Evolutionary conservation across 1,284 basidiomycete genomes (phyloP).

Genomic region (Sporisorium exsertum): DNA sequence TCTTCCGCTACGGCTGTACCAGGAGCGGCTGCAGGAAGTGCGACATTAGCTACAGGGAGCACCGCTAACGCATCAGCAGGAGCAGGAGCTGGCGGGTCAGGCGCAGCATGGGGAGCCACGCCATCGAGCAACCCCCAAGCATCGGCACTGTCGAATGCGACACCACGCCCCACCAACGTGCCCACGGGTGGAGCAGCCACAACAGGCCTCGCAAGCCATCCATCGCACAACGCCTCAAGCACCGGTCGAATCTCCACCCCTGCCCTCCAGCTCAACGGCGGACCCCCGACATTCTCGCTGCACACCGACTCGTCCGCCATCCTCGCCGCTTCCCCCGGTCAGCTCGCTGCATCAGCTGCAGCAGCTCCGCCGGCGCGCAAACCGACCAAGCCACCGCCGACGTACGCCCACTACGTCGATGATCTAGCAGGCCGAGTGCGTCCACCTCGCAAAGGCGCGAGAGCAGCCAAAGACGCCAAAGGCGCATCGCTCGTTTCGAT

Average conservation of each 20-base stretch:
- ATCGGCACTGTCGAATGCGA: conserved; percentile 1
- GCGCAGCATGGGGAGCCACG: conserved; percentile 2
- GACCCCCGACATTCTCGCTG: conserved; percentile 36
- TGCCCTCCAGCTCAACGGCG: conserved; percentile 38
- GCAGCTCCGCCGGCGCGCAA: conserved; percentile 35
- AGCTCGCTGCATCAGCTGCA: conserved; percentile 30
- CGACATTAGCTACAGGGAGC: background rate
- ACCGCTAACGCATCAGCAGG: background rate
- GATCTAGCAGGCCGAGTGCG: conserved; percentile 46
- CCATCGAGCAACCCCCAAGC: conserved; percentile 12
- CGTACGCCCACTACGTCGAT: conserved; percentile 51
- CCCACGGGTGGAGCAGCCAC: conserved; percentile 12
- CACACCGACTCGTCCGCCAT: conserved; percentile 44
- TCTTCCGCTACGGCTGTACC: background rate
- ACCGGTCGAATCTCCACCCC: conserved; percentile 43
- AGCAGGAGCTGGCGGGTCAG: background rate
- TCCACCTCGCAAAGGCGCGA: conserved; percentile 26
- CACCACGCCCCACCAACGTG: conserved; percentile 17
- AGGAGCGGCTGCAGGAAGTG: background rate
- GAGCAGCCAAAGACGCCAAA: conserved; percentile 30
- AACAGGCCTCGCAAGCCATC: conserved; percentile 9
- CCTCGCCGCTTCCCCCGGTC: conserved; percentile 36
- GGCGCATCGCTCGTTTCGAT: conserved; percentile 28
- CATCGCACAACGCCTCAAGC: conserved; percentile 27
- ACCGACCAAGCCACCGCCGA: conserved; percentile 41